phyloP scores from a whole-genome alignment of 768 basidiomycete genomes.

The Nidula microcarpa region DNA sequence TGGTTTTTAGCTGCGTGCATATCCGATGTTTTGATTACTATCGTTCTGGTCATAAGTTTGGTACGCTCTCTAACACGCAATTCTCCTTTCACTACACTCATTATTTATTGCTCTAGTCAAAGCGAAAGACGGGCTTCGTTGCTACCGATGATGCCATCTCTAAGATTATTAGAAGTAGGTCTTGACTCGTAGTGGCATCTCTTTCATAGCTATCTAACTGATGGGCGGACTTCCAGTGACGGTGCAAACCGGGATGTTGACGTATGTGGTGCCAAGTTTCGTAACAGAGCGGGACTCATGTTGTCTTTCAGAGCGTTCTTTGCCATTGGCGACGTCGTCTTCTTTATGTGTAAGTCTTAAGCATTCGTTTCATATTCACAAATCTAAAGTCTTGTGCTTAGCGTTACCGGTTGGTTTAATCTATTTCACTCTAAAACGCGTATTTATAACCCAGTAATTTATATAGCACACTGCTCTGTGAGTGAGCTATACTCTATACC shows the following conservation, averaged over 20 bases:
- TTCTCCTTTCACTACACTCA: constrained; percentile 4
- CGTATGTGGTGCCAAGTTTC: constrained; percentile 14
- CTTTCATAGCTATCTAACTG: constrained; percentile 4
- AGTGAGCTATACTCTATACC: constrained; percentile 6
- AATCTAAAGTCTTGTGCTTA: constrained; percentile 3
- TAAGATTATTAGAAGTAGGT: constrained; percentile 28
- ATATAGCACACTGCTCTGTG: constrained; percentile 41
- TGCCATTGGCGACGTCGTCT: constrained; percentile 38
- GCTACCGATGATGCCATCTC: constrained; percentile 39
- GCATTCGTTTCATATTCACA: too few relatives aligned
- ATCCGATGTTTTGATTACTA: constrained; percentile 38
- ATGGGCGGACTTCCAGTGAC: constrained; percentile 21
- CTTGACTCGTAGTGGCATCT: neutral
- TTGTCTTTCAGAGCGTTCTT: constrained; percentile 27
- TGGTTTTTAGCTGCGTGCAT: constrained; percentile 42
- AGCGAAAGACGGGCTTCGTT: constrained; percentile 36
- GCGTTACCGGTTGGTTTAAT: constrained; percentile 28
- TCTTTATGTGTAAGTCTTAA: constrained; percentile 36
- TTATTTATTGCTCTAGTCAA: constrained; percentile 17
- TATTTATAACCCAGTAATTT: neutral
- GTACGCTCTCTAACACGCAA: constrained; percentile 14
- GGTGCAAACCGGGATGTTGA: constrained; percentile 40
- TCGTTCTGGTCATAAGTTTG: constrained; percentile 31
- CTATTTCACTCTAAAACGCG: neutral
- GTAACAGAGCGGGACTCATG: neutral